Percentiles rank a stretch among this genome's conserved stretches.
Evolutionary conservation across 768 basidiomycete species (phyloP).

Genomic region (Tricholoma matsutake): DNA sequence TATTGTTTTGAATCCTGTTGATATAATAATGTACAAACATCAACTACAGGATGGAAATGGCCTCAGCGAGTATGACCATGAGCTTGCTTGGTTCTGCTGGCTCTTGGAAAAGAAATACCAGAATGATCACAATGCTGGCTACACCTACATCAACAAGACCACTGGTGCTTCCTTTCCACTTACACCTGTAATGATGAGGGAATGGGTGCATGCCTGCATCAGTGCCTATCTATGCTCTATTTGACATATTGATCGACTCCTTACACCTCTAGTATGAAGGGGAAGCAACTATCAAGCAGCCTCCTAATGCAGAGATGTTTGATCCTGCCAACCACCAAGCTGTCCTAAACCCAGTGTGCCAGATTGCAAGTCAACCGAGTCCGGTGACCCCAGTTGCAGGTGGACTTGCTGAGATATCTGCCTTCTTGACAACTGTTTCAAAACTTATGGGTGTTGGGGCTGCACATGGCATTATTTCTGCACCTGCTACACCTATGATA

Average conservation of each 20-base stretch:
- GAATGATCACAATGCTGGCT: background rate
- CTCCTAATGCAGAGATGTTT: background rate
- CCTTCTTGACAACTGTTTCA: background rate
- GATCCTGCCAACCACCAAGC: background rate
- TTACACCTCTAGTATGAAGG: background rate
- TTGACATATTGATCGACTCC: background rate
- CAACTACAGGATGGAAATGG: background rate
- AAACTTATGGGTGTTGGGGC: too few species aligned
- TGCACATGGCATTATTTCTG: too few species aligned
- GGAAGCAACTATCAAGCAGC: background rate
- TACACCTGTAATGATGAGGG: background rate
- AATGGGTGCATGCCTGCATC: background rate
- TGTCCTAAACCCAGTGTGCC: background rate
- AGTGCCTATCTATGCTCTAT: background rate
- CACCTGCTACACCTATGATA: background rate
- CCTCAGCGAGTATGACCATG: background rate
- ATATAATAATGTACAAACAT: too few species aligned
- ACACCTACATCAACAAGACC: background rate
- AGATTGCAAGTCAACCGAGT: background rate
- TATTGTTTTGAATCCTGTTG: too few species aligned
- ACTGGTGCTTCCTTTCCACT: background rate
- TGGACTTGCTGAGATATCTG: background rate
- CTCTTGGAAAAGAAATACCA: background rate
- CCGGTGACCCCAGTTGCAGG: background rate
- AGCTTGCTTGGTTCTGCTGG: background rate